Conservation (phyloP, 2,329 filamentous ascomycete species). For the Neocucurbitaria cava region DNA sequence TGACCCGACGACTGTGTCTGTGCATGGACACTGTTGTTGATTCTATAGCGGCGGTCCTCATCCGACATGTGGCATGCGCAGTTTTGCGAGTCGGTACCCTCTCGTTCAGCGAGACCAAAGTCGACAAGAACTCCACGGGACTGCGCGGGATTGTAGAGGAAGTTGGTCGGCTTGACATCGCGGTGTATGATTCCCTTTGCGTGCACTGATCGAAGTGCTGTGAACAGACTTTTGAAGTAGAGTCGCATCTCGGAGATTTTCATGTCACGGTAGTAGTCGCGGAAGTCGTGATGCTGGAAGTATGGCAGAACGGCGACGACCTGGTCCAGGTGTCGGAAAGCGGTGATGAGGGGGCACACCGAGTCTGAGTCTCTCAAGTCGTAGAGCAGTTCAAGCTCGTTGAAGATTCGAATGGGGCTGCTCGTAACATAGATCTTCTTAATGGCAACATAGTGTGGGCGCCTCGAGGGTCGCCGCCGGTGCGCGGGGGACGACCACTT, state of each 20-base stretch:
- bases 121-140: slow-evolving; percentile 93
- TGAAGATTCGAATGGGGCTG: slow-evolving; percentile 89
- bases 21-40: slow-evolving; percentile 65
- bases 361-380: slow-evolving; percentile 82
- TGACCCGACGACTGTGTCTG: slow-evolving; percentile 55
- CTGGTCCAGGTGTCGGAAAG: slow-evolving; percentile 93
- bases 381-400: slow-evolving; percentile 92
- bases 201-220: slow-evolving; percentile 83
- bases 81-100: slow-evolving; percentile 74
- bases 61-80: slow-evolving; percentile 79
- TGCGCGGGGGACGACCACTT: slow-evolving; percentile 74
- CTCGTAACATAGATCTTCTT: slow-evolving; percentile 99
- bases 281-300: slow-evolving; percentile 94
- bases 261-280: slow-evolving; percentile 92
- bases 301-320: slow-evolving; percentile 95
- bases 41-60: slow-evolving; percentile 65
- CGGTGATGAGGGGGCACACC: slow-evolving; percentile 94
- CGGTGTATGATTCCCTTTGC: slow-evolving; percentile 85
- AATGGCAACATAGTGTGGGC: slow-evolving; percentile 85
- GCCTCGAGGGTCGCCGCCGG: slow-evolving; percentile 57
- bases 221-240: slow-evolving; percentile 89
- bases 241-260: slow-evolving; percentile 83
- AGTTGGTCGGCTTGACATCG: slow-evolving; percentile 98
- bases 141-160: slow-evolving; percentile 84
- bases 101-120: slow-evolving; percentile 89